A percentile compares a stretch with the other conserved stretches of the same genome.
phyloP scores from a whole-genome alignment of 2,329 filamentous ascomycete genomes.

The Bimuria novae-zelandiae region DNA sequence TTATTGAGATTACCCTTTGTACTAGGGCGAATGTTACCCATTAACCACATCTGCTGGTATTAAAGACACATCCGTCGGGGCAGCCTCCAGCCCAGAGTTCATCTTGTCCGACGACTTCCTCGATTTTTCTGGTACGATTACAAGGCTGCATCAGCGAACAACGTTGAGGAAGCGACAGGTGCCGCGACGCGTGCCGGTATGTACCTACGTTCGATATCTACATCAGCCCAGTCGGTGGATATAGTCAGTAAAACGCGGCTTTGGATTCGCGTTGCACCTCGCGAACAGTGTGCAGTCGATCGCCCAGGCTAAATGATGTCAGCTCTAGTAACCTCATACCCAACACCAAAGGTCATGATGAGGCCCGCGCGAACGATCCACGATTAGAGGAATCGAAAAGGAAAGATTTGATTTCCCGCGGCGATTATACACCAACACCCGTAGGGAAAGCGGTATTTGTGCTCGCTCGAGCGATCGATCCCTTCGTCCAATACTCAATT shows the following conservation, averaged over 20 bases:
- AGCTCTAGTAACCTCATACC: not conserved
- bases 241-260: too few relatives aligned
- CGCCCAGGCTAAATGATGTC: not conserved
- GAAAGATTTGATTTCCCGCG: conserved; percentile 47
- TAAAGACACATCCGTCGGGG: not conserved
- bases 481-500: conserved; percentile 55
- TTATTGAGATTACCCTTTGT: too few relatives aligned
- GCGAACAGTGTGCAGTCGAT: too few relatives aligned
- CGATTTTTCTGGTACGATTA: too few relatives aligned
- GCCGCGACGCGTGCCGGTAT: too few relatives aligned
- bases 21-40: conserved; percentile 1
- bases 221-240: too few relatives aligned
- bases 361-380: conserved; percentile 27
- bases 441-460: conserved; percentile 50
- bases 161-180: too few relatives aligned
- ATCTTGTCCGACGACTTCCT: not conserved
- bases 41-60: not conserved
- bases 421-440: conserved; percentile 47
- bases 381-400: conserved; percentile 37
- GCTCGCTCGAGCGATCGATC: conserved; percentile 53
- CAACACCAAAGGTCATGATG: conserved; percentile 6
- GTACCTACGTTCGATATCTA: too few relatives aligned
- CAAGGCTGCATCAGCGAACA: too few relatives aligned
- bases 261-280: too few relatives aligned
- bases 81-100: not conserved